Conservation (phyloP, 2,329 filamentous ascomycete genomes). For the Aspergillus costaricaensis region DNA sequence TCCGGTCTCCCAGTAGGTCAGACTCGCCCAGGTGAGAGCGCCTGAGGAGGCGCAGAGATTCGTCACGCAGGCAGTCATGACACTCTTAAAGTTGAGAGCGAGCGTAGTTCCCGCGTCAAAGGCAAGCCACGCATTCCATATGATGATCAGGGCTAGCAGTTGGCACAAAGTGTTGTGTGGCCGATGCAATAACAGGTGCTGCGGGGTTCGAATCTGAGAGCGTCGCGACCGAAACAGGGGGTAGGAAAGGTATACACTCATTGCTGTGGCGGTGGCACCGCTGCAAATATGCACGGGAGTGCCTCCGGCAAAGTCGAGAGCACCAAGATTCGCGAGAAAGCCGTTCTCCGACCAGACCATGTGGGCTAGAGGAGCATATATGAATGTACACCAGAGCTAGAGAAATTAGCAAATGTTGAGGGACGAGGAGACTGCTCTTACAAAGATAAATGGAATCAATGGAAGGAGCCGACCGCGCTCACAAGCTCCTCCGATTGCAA, state of each 20-base stretch:
- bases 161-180: constrained; percentile 54
- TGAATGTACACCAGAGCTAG: constrained; percentile 52
- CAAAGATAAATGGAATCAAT: constrained; percentile 52
- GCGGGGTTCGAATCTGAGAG: constrained; percentile 48
- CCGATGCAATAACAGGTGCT: constrained; percentile 50
- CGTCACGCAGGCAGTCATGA: constrained; percentile 54
- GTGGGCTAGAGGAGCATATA: constrained; percentile 52
- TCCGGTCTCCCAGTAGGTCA: constrained; percentile 47
- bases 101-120: constrained; percentile 55
- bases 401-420: not conserved
- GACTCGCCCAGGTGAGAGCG: constrained; percentile 50
- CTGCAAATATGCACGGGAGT: constrained; percentile 48
- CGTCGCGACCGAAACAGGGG: constrained; percentile 51
- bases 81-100: constrained; percentile 52
- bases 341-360: constrained; percentile 53
- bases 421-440: constrained; percentile 8
- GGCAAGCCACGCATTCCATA: constrained; percentile 56
- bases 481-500: constrained; percentile 52
- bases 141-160: constrained; percentile 51
- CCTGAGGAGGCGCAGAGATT: constrained; percentile 53
- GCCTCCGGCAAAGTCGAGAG: constrained; percentile 51
- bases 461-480: constrained; percentile 51
- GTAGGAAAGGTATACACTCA: constrained; percentile 55
- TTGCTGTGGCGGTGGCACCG: constrained; percentile 45
- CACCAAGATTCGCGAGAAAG: constrained; percentile 47